Percentiles rank a stretch among this genome's conserved stretches.
phyloP scores from a whole-genome alignment of 192 early-diverging fungal genomes.

The Thamnidium elegans region DNA sequence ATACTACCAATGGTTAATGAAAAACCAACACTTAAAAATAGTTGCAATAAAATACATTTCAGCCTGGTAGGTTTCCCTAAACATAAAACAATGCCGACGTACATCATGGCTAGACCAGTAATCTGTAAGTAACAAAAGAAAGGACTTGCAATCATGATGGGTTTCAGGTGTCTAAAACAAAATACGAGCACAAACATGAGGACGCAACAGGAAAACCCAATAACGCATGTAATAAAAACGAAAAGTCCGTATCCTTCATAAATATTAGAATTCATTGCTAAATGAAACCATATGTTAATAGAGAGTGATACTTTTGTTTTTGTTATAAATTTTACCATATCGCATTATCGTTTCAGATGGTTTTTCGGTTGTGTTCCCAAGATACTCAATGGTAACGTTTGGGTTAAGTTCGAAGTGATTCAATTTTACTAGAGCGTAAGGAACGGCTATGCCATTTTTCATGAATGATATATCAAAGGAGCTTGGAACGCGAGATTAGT shows the following conservation, averaged over 20 bases:
- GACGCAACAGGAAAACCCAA: conserved; percentile 32
- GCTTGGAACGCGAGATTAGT: not conserved
- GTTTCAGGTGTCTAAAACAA: conserved; percentile 32
- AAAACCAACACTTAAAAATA: conserved; percentile 41
- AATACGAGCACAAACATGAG: conserved; percentile 37
- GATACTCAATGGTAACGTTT: conserved; percentile 28
- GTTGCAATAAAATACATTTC: conserved; percentile 34
- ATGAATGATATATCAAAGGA: conserved; percentile 42
- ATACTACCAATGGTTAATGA: conserved; percentile 46
- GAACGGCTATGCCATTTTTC: conserved; percentile 27
- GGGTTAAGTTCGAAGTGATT: conserved; percentile 33
- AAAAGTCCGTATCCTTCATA: conserved; percentile 28
- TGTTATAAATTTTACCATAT: not conserved
- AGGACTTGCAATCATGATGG: conserved; percentile 46
- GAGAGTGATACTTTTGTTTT: too few relatives aligned
- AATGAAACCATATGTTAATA: too few relatives aligned
- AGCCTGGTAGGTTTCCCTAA: conserved; percentile 25
- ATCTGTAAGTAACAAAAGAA: conserved; percentile 45
- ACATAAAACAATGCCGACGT: conserved; percentile 30
- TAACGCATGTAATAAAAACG: conserved; percentile 26
- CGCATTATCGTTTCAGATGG: conserved; percentile 30
- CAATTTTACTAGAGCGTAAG: conserved; percentile 36
- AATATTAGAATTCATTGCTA: conserved; percentile 34
- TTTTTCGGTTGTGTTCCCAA: conserved; percentile 30
- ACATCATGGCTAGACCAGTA: conserved; percentile 37